Evolutionary conservation across 345 rosid species (phyloP), one percentile per base, ranked within the genome.

Genomic region (Salix brachista): DNA sequence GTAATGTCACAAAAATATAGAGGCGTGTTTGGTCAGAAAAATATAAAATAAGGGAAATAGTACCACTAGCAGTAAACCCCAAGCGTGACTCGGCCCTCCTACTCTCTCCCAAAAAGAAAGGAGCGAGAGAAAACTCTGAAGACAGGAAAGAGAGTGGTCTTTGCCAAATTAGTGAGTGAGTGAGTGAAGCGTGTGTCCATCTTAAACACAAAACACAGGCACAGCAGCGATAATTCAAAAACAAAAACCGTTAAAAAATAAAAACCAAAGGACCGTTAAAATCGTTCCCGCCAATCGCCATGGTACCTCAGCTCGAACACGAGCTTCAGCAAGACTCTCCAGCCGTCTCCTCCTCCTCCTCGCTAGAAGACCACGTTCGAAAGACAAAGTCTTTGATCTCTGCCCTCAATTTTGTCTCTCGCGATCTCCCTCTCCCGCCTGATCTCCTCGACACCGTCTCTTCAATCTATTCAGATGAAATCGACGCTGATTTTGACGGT

Each of bases 361-460:
- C 64, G 25, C 64, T 11, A 58, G 64, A 58, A 58, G 90, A 87
- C 72, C 81, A 80, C 30, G 79, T 79, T 0, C 85, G 87, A 72
- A 88, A 86, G 81, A 82, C 97, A 9, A 92, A 91, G 83, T 87
- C 97, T 66, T 83, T 96, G 83, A 89, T 96, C 79, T 89, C 80
- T 72, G 97, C 99, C 72, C 92, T 96, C 76, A 91, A 87, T 77
- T 85, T 88, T 80, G 90, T 96, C 83, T 94, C 98, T 61, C 92
- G 99, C 19, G 85, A 92, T 87, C 94, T 96, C 79, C 98, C 98
- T 61, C 80, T 96, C 50, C 97, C 98, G 83, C 87, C 90, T 68
- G 88, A 92, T 54, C 85, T 96, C 32, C 80, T 86, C 80, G 76
- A 83, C 78, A 61, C 88, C 75, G 96, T 94, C 72, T 91, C 94